These are phyloP conservation scores for Nakazawaea ishiwadae DNA, from an alignment of 805 yeast species.

Conservation along the genomic window DNA sequence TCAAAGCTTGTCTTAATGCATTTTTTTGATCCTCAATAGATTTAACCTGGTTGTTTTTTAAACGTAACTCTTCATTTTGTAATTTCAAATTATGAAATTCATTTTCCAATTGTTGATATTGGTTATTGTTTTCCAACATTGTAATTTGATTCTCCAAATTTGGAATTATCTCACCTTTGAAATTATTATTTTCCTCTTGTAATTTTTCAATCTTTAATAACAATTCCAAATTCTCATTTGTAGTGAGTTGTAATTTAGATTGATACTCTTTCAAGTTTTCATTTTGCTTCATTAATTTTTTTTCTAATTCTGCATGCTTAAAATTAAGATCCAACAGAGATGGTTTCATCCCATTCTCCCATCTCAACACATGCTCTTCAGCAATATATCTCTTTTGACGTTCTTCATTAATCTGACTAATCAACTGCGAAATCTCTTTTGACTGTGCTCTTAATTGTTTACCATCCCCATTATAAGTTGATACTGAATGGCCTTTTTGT, in stretches of 20 bases:
- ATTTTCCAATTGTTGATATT: conserved; percentile 18
- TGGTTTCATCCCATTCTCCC: conserved; percentile 50
- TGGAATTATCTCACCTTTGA: conserved; percentile 41
- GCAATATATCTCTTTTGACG: conserved; percentile 62
- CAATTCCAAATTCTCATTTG: conserved; percentile 31
- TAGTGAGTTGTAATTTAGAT: conserved; percentile 38
- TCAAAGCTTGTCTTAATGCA: conserved; percentile 25
- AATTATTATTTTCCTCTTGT: conserved; percentile 34
- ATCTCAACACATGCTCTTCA: conserved; percentile 61
- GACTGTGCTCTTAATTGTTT: conserved; percentile 32
- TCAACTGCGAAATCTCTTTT: conserved; percentile 43
- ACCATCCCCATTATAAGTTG: conserved; percentile 16
- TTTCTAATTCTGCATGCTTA: conserved; percentile 48
- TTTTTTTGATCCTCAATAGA: conserved; percentile 25
- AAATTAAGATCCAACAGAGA: conserved; percentile 51
- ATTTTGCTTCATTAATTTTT: conserved; percentile 41
- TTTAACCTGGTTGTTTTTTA: conserved; percentile 15
- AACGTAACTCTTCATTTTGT: conserved; percentile 26
- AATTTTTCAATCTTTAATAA: conserved; percentile 35
- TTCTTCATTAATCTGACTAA: conserved; percentile 58
- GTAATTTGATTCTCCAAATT: conserved; percentile 37
- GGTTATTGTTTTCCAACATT: conserved; percentile 24
- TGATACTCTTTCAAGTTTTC: conserved; percentile 42
- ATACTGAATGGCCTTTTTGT: background rate
- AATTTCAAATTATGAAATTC: conserved; percentile 23